Conservation (phyloP, 495 filamentous ascomycete genomes). For the Clavariopsis aquatica region DNA sequence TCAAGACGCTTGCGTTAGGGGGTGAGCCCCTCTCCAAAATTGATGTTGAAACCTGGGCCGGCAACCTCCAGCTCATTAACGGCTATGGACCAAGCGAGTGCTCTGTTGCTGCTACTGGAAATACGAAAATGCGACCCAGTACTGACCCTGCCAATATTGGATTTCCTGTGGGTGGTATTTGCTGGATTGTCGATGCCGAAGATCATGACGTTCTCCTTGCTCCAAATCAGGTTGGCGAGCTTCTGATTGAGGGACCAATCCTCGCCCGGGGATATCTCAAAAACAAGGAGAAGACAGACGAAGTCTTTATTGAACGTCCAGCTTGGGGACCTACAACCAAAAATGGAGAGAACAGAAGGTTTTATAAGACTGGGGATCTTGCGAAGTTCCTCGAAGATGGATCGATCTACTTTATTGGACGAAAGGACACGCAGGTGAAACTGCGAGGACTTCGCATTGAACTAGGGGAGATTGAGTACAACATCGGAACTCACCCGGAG, state of each 20-base stretch:
- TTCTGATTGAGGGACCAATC: conserved; percentile 34
- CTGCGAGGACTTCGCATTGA: conserved; percentile 36
- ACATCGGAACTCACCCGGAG: conserved; percentile 18
- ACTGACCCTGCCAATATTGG: conserved; percentile 32
- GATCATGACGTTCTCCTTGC: conserved; percentile 26
- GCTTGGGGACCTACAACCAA: conserved; percentile 41
- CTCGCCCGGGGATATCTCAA: conserved; percentile 22
- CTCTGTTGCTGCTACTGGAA: conserved; percentile 19
- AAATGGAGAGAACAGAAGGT: conserved; percentile 25
- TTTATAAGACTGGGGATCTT: conserved; percentile 43
- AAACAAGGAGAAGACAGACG: conserved; percentile 21
- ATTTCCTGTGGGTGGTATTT: conserved; percentile 20
- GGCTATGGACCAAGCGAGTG: conserved; percentile 37
- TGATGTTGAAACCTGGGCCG: conserved; percentile 30
- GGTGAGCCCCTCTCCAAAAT: conserved; percentile 33
- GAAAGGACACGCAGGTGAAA: conserved; percentile 40
- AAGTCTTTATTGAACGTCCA: conserved; percentile 39
- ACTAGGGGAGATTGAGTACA: conserved; percentile 37
- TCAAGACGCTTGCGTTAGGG: conserved; percentile 35
- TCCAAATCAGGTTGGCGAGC: conserved; percentile 23
- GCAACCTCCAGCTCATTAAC: conserved; percentile 30
- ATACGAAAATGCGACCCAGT: conserved; percentile 18
- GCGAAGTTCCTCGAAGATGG: conserved; percentile 38
- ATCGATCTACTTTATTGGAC: conserved; percentile 34
- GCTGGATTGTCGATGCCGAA: conserved; percentile 31